Conservation (phyloP, 2,329 filamentous ascomycete species). For the Parastagonospora nodorum region DNA sequence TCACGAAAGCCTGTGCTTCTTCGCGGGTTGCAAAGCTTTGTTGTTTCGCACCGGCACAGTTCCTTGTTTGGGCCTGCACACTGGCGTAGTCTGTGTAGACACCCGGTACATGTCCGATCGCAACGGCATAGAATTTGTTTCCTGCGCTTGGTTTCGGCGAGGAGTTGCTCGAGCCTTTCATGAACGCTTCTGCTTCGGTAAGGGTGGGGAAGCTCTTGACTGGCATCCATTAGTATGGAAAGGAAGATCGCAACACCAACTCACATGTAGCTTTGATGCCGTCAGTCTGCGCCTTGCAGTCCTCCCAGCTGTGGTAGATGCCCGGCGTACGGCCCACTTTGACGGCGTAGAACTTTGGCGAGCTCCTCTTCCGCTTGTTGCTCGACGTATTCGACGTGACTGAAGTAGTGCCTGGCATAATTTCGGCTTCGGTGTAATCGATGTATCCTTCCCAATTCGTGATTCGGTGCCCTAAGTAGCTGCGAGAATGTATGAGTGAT, state of each 20-base stretch:
- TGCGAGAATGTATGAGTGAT: not conserved
- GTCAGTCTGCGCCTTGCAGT: constrained; percentile 65
- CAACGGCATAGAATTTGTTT: constrained; percentile 65
- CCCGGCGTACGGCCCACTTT: constrained; percentile 64
- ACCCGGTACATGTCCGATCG: constrained; percentile 61
- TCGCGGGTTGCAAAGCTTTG: constrained; percentile 54
- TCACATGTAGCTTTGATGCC: constrained; percentile 56
- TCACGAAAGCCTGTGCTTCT: constrained; percentile 80
- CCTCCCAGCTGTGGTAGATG: constrained; percentile 67
- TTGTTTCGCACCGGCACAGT: constrained; percentile 68
- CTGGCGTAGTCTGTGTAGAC: constrained; percentile 71
- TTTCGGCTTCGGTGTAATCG: constrained; percentile 3
- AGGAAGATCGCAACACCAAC: constrained; percentile 9
- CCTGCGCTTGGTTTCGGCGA: constrained; percentile 49
- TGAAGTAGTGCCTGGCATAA: constrained; percentile 28
- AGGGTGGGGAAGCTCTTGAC: constrained; percentile 78
- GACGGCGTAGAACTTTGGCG: constrained; percentile 68
- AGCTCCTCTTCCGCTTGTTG: constrained; percentile 60
- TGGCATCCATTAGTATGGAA: constrained; percentile 42
- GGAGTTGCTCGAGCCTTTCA: constrained; percentile 61
- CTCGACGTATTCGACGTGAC: constrained; percentile 41
- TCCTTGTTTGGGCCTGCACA: constrained; percentile 74
- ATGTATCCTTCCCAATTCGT: not conserved
- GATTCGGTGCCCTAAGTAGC: not conserved
- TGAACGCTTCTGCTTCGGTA: constrained; percentile 79